These are phyloP conservation scores for Scolecobasidium constrictum DNA, from an alignment of 2,329 filamentous ascomycete species.

Conservation along the genomic window DNA sequence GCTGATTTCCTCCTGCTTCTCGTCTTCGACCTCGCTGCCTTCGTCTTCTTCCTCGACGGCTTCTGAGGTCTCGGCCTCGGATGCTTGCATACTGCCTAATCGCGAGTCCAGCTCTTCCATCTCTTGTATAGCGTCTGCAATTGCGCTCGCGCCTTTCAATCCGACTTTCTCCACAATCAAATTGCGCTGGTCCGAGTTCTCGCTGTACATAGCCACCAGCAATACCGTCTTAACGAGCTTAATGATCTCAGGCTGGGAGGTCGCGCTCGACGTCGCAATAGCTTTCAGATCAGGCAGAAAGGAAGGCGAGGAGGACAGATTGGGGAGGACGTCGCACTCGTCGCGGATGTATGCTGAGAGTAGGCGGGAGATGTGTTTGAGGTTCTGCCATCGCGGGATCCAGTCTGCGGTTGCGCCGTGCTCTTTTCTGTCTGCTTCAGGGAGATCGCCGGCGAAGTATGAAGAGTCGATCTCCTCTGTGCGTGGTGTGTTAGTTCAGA, in stretches of 20 bases:
- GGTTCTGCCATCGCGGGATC: conserved; percentile 42
- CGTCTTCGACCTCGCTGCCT: conserved; percentile 1
- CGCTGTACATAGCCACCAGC: conserved; percentile 35
- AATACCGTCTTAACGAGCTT: conserved; percentile 38
- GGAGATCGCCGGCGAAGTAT: conserved; percentile 38
- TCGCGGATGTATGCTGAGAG: conserved; percentile 39
- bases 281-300: conserved; percentile 37
- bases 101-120: conserved; percentile 18
- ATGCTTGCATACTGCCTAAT: conserved; percentile 8
- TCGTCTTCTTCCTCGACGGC: conserved; percentile 8
- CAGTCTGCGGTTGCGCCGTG: conserved; percentile 28
- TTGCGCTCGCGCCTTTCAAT: conserved; percentile 23
- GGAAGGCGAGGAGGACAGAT: conserved; percentile 24
- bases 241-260: conserved; percentile 23
- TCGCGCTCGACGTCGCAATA: conserved; percentile 35
- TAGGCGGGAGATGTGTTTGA: conserved; percentile 39
- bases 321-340: conserved; percentile 28
- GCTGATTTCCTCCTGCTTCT: conserved; percentile 10
- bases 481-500: neutral
- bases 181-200: conserved; percentile 38
- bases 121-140: conserved; percentile 29
- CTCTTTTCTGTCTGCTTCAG: conserved; percentile 31
- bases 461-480: conserved; percentile 31
- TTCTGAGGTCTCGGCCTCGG: conserved; percentile 3
- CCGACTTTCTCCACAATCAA: conserved; percentile 25